Base-by-base conservation (phyloP, 371 early-diverging fungal genomes). In the Phascolomyces articulosus region DNA sequence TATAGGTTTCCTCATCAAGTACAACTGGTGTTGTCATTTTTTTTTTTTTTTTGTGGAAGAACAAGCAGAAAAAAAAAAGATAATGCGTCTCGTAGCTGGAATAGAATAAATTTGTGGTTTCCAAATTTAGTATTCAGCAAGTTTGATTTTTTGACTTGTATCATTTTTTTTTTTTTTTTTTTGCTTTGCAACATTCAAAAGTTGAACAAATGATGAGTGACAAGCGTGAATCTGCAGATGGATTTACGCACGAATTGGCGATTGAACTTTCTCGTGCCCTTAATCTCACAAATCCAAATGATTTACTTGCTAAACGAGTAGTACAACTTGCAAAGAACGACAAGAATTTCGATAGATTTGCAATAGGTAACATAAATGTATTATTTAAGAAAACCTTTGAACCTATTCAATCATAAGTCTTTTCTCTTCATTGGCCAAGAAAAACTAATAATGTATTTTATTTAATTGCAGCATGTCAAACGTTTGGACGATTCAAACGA, bases 1-100 rank as follows among this genome's bases (percentile, higher is more conserved):
- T 87, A 72, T 95, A 94, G 24, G 77, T 84, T 59, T 93, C 94
- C 75, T 93, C 93, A 62, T 91, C 92, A 2, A 93, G 75, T 31
- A 89, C 73, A 4, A 78, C 68, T 16, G 81, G 76, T 40, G 55
- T 61, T 31, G 61, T 48, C 56, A 56, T 67, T 44, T 15, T 1
- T 44, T 15, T n/a, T 15, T 44, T 11, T 11, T 41, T 41, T 41
- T 16, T 41, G 41, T n/a, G 41, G 41, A 41, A 41, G 18, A 41
- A n/a, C 3, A n/a, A 4, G 41, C 8, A 9, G 38, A 16, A 44
- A 4, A 18, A 44, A 44, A 16, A 44, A 16, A 44, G 44, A 34
- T 9, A 34, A 34, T 34, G 34, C 34, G 34, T 6, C 11, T 34
- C 11, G 34, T 6, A 2, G 34, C 9, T 6, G 31, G 31, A 10